phyloP scores from a whole-genome alignment of 73 alveolate species.

The Paramecium bursaria region DNA sequence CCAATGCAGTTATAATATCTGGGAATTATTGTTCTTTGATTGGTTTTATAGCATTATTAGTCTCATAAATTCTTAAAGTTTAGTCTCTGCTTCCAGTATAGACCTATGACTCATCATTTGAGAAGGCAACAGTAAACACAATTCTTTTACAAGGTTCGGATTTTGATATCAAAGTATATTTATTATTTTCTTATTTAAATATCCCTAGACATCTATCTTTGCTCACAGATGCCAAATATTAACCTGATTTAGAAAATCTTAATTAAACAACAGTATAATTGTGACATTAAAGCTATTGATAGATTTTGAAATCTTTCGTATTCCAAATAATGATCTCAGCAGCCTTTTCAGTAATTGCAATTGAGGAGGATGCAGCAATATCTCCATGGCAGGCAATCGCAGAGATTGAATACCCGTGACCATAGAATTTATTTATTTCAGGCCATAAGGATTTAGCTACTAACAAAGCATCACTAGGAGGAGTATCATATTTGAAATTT shows the following conservation, averaged over 20 bases:
- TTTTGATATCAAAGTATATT: slow-evolving; percentile 74
- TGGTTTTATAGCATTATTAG: slow-evolving; percentile 22
- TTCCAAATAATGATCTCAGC: slow-evolving; percentile 95
- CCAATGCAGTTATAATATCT: slow-evolving; percentile 55
- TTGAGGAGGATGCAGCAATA: slow-evolving; percentile 93
- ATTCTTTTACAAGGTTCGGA: slow-evolving; percentile 94
- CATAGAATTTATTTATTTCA: slow-evolving; percentile 94
- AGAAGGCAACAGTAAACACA: slow-evolving; percentile 92
- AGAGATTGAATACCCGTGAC: slow-evolving; percentile 96
- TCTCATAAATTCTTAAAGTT: slow-evolving; percentile 69
- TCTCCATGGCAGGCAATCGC: slow-evolving; percentile 87
- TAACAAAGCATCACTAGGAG: slow-evolving; percentile 94
- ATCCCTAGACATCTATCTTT: slow-evolving; percentile 92
- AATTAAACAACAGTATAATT: slow-evolving; percentile 90
- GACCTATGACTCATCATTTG: slow-evolving; percentile 86
- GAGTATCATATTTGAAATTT: slow-evolving; percentile 75
- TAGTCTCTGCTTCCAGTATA: slow-evolving; percentile 97
- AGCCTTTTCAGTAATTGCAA: slow-evolving; percentile 90
- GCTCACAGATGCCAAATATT: slow-evolving; percentile 87
- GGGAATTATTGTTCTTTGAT: slow-evolving; percentile 30
- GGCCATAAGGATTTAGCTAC: slow-evolving; percentile 97
- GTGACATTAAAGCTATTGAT: slow-evolving; percentile 84
- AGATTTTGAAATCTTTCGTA: slow-evolving; percentile 76
- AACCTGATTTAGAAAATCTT: slow-evolving; percentile 92
- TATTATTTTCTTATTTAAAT: slow-evolving; percentile 71